Evolutionary conservation across 371 early-diverging fungal genomes (phyloP).

Genomic region (Mucor racemosus): DNA sequence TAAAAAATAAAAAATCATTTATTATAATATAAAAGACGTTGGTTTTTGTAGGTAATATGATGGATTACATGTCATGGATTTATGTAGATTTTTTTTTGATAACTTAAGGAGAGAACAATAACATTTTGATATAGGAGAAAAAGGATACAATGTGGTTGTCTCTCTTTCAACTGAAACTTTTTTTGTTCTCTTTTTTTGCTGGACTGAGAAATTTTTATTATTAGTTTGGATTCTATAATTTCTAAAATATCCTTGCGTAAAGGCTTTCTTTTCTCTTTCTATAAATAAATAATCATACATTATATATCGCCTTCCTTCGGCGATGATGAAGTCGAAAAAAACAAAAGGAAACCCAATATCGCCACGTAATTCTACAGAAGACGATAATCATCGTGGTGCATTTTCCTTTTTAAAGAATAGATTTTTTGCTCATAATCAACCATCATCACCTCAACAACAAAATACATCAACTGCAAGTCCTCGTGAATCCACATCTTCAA

Average conservation of each 20-base stretch:
- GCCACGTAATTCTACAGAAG: conserved; percentile 16
- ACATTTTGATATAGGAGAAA: neutral
- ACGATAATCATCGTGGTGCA: conserved; percentile 17
- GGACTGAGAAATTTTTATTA: neutral
- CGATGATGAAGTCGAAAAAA: conserved; percentile 36
- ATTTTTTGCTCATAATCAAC: conserved; percentile 8
- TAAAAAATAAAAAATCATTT: neutral
- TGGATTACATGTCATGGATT: too few relatives aligned
- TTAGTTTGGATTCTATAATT: neutral
- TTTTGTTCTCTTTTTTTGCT: conserved; percentile 15
- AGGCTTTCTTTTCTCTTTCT: conserved; percentile 1
- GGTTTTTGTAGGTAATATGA: too few relatives aligned
- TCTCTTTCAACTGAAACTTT: conserved; percentile 12
- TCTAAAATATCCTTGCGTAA: neutral
- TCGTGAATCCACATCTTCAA: conserved; percentile 11
- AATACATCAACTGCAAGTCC: neutral
- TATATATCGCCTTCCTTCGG: conserved; percentile 3
- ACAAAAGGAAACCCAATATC: conserved; percentile 10
- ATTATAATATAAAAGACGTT: too few relatives aligned
- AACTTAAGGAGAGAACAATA: neutral
- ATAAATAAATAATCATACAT: neutral
- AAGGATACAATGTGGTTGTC: neutral
- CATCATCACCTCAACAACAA: conserved; percentile 15
- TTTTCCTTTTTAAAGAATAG: conserved; percentile 32
- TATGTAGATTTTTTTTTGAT: neutral